phyloP scores from a whole-genome alignment of 2,329 filamentous ascomycete genomes.

The Ophiobolus disseminans region DNA sequence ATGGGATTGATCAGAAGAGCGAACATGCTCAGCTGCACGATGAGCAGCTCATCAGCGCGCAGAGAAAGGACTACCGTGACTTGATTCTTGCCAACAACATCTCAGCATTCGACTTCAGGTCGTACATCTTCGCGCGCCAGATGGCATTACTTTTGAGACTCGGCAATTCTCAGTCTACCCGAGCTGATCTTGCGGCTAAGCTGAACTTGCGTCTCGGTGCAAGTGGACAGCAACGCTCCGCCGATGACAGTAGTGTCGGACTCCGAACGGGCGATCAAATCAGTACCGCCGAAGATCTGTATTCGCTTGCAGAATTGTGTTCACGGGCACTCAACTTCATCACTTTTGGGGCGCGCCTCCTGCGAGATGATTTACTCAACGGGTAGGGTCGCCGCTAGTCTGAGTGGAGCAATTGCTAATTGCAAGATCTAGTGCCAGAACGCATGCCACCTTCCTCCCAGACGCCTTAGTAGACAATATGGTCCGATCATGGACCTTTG shows the following conservation, averaged over 20 bases:
- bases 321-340: conserved; percentile 84
- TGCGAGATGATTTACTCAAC: conserved; percentile 78
- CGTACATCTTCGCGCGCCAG: conserved; percentile 92
- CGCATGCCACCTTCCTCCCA: conserved; percentile 38
- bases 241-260: conserved; percentile 42
- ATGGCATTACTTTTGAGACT: conserved; percentile 81
- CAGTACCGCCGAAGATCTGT: conserved; percentile 75
- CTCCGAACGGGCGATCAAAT: conserved; percentile 25
- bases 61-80: conserved; percentile 81
- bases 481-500: conserved; percentile 79
- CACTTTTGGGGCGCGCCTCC: conserved; percentile 76
- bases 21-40: conserved; percentile 33
- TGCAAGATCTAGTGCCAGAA: conserved; percentile 34
- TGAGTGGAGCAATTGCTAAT: neutral
- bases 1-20: conserved; percentile 13
- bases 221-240: conserved; percentile 33
- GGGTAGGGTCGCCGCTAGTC: conserved; percentile 55
- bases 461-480: conserved; percentile 72
- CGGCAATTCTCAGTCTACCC: conserved; percentile 67
- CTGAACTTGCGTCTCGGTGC: conserved; percentile 38
- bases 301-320: conserved; percentile 85
- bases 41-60: conserved; percentile 46
- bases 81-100: conserved; percentile 94
- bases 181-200: conserved; percentile 51
- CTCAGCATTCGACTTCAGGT: conserved; percentile 92